These are phyloP conservation scores for Hypoxylon sp. DNA, from an alignment of 2,329 filamentous ascomycete genomes.

Conservation along the genomic window DNA sequence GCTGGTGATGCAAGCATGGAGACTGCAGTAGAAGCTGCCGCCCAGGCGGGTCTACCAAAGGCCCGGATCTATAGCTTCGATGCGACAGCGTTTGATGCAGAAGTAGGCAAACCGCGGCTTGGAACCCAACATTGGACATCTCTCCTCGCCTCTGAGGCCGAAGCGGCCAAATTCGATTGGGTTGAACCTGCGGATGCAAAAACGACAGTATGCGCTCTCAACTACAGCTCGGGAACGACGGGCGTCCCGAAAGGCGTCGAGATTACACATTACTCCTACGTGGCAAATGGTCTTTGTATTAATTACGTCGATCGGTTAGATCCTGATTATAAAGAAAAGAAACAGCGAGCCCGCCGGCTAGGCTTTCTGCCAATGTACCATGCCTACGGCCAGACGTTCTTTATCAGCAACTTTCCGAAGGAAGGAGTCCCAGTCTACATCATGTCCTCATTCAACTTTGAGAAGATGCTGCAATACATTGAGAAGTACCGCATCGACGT, in stretches of 20 bases:
- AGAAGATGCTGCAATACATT: conserved; percentile 77
- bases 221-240: conserved; percentile 85
- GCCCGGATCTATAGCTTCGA: conserved; percentile 77
- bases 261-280: conserved; percentile 83
- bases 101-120: conserved; percentile 47
- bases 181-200: conserved; percentile 66
- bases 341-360: conserved; percentile 62
- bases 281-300: conserved; percentile 77
- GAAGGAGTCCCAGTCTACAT: conserved; percentile 79
- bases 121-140: conserved; percentile 52
- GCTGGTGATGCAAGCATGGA: conserved; percentile 72
- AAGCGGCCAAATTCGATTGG: conserved; percentile 75
- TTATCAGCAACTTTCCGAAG: conserved; percentile 71
- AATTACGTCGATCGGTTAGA: conserved; percentile 63
- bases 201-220: conserved; percentile 75
- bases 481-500: conserved; percentile 78
- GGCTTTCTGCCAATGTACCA: conserved; percentile 85
- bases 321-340: conserved; percentile 64
- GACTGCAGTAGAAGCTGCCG: conserved; percentile 76
- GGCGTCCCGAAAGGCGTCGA: conserved; percentile 88
- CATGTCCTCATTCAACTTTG: conserved; percentile 84
- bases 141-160: conserved; percentile 49
- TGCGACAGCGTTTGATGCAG: conserved; percentile 60
- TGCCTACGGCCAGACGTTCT: conserved; percentile 80
- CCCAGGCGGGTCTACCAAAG: conserved; percentile 67